Evolutionary conservation across 441 rosid species (phyloP), one percentile per base, ranked within the genome.

Genomic region (Viola pubescens): DNA sequence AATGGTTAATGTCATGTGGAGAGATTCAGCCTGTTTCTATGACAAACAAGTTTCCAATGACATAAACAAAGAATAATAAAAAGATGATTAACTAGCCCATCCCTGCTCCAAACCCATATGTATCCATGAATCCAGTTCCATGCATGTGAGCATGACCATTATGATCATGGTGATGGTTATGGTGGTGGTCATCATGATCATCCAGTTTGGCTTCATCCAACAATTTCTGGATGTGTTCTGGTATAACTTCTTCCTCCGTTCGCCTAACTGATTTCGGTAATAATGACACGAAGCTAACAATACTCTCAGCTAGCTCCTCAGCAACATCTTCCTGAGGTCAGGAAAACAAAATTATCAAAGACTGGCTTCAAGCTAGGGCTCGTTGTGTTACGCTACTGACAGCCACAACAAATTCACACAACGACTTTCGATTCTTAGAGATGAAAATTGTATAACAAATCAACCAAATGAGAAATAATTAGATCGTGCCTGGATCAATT

Each of bases 71-170:
- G 26, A 19, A 19, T 19, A 19, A 19, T 19, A 1, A 19, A 19
- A 19, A 19, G 26, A 19, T 19, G 34, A 66, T 82, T 71, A 87
- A 67, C 78, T 75, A 52, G 78, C 87, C 90, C 87, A 79, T 59
- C 78, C 86, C 52, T 79, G 77, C 45, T 59, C 95, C 90, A 46
- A 87, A 84, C 55, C 98, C 98, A 16, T 89, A 89, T 14, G 95
- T 82, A 67, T 81, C 78, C 83, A 70, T 68, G 64, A 75, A 78
- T 12, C 79, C 82, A 6, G 76, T 68, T 52, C 67, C 73, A 39
- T 75, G 79, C 12, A 12, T 39, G 54, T 74, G 73, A 16, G 6
- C n/a, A 54, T 76, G 70, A 10, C 4, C 73, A 56, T 67, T 1
- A 19, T 78, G 79, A 3, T 37, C 72, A 12, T 67, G 72, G 19